These are phyloP conservation scores for Wickerhamomyces chaumierensis DNA, from an alignment of 805 yeast species.

Conservation along the genomic window DNA sequence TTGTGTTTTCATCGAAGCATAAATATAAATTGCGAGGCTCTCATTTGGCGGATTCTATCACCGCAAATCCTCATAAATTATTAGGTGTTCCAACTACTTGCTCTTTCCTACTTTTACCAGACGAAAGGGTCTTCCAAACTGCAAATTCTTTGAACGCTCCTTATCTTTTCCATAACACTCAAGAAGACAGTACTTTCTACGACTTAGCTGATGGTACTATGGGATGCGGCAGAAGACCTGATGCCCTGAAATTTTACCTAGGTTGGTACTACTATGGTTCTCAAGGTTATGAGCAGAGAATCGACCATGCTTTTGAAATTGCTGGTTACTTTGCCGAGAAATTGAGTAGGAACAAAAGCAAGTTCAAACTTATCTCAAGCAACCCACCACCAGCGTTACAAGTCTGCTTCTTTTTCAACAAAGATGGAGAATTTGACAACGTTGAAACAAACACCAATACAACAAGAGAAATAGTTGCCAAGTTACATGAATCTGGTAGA, in stretches of 20 bases:
- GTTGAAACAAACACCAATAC: constrained; percentile 33
- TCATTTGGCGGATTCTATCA: constrained; percentile 61
- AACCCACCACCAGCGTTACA: constrained; percentile 69
- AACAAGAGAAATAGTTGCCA: constrained; percentile 53
- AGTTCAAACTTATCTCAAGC: constrained; percentile 45
- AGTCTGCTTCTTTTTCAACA: constrained; percentile 69
- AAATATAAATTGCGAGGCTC: constrained; percentile 41
- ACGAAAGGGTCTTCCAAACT: constrained; percentile 49
- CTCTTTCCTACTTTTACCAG: constrained; percentile 65
- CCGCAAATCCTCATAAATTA: constrained; percentile 81
- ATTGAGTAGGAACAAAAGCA: constrained; percentile 22
- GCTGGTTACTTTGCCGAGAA: constrained; percentile 48
- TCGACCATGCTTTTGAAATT: constrained; percentile 63
- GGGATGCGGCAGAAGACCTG: constrained; percentile 88
- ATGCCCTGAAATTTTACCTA: constrained; percentile 65
- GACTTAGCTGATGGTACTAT: constrained; percentile 84
- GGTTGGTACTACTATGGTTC: constrained; percentile 77
- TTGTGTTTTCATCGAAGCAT: constrained; percentile 47
- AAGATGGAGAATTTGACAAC: constrained; percentile 22
- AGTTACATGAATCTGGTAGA: constrained; percentile 49
- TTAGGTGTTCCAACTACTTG: constrained; percentile 76
- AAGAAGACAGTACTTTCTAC: constrained; percentile 40
- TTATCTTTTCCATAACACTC: constrained; percentile 59
- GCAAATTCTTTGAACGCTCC: constrained; percentile 76
- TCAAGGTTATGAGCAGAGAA: constrained; percentile 49